phyloP scores from a whole-genome alignment of 139 green algal genomes.

The Picochlorum sp. region DNA sequence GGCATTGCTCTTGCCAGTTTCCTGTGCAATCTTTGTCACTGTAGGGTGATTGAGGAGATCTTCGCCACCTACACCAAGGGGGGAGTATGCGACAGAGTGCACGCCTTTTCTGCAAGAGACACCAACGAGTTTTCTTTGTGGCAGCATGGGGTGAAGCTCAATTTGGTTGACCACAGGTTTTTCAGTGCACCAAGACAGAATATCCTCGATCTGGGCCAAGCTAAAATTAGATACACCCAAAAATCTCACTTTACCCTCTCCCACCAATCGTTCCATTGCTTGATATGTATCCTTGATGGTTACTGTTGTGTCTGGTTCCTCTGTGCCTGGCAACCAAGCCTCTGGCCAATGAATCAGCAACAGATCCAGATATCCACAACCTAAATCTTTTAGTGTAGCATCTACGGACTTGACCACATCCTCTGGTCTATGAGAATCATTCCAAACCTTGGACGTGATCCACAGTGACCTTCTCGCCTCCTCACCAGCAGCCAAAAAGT shows the following conservation, averaged over 20 bases:
- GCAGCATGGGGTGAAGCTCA: constrained; percentile 71
- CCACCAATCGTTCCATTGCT: constrained; percentile 55
- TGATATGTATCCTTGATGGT: constrained; percentile 51
- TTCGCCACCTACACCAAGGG: constrained; percentile 35
- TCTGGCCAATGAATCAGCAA: constrained; percentile 79
- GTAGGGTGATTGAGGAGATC: constrained; percentile 31
- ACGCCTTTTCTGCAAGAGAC: constrained; percentile 61
- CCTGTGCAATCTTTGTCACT: constrained; percentile 44
- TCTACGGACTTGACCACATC: constrained; percentile 45
- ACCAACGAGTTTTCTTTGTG: constrained; percentile 68
- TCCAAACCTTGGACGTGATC: constrained; percentile 75
- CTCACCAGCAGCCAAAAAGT: constrained; percentile 30
- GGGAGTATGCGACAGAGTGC: constrained; percentile 56
- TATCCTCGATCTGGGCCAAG: constrained; percentile 47
- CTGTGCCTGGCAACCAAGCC: constrained; percentile 47
- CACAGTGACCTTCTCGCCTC: constrained; percentile 57
- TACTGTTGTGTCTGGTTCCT: constrained; percentile 25
- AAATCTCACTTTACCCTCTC: constrained; percentile 34
- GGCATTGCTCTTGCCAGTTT: constrained; percentile 36
- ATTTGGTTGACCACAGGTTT: constrained; percentile 69
- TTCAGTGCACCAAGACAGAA: constrained; percentile 44
- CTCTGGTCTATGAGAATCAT: constrained; percentile 51
- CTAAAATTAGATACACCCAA: constrained; percentile 58
- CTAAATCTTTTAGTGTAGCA: constrained; percentile 56
- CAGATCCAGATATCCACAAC: constrained; percentile 66